Evolutionary conservation across 2,329 filamentous ascomycete genomes (phyloP), one percentile per base, ranked within the genome.

Genomic region (Aspergillus hortae): DNA sequence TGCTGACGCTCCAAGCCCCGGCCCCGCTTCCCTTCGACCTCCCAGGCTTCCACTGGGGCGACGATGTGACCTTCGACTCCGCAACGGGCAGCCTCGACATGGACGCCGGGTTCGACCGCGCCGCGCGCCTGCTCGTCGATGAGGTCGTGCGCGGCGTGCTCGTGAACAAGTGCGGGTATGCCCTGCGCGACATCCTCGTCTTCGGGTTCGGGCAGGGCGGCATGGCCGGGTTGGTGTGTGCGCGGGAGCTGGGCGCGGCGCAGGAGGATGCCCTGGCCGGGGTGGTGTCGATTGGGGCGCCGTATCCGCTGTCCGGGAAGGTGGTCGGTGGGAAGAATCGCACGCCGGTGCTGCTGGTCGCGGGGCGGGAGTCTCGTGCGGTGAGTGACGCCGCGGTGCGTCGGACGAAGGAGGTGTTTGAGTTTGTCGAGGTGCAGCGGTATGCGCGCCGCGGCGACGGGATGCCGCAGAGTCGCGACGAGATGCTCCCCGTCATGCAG

Each of bases 401-500:
- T n/a, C 75, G 80, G 52, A 73, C 91, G 33, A 87, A 84, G 67
- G 74, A 76, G 40, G 80, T 82, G 49, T 94, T 92, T 69, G 74
- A 78, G 57, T 78, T 84, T 62, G 84, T 90, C 19, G 79, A 84
- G 67, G 78, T 86, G 57, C 84, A 84, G 51, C 82, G 82, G 63
- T 94, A 89, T 84, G 81, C 79, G 63, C 83, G 86, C 65, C 71
- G 69, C 2, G 88, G 86, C 5, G 90, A 95, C 69, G 81, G 80
- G 1, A 96, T 96, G 92, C 90, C 91, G n/a, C 76, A 78, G 43
- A 87, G 80, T 66, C 79, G 87, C 48, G 90, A 95, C 10, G 92
- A 97, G 77, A 92, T 95, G 80, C 66, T 92, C 63, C 91, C 92
- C 0, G 81, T 96, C 54, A 96, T 96, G 90, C 83, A 87, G 64